Evolutionary conservation across 257 asterid species (phyloP), one percentile per base, ranked within the genome.

Genomic region (Rauvolfia tetraphylla): DNA sequence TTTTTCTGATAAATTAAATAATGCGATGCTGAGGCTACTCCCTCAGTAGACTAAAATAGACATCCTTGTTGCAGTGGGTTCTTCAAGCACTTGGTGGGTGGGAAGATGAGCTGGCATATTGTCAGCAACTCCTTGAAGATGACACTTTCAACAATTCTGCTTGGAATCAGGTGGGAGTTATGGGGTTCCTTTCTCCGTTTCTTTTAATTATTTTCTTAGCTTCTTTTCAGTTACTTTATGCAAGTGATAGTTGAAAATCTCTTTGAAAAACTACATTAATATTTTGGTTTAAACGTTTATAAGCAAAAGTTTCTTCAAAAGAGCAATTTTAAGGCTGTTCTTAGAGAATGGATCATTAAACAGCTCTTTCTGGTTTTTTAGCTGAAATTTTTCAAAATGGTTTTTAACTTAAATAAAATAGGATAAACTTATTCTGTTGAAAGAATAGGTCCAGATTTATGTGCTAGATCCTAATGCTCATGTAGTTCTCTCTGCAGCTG

Each of bases 81-180:
- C 99, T 95, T 84, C 96, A 89, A 80, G 83, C 90, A 78, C 91
- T 93, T 44, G 98, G 99, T 34, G 99, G 97, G 82, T 93, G 99
- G 99, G 95, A 93, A 85, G 92, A 89, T 71, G 98, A 95, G 81
- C 97, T 93, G 73, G 84, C 89, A 44, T 95, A 90, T 81, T 93
- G 99, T 75, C 88, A 87, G 44, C 82, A 86, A 79, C 96, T 95
- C 78, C 95, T 91, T 17, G 88, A 88, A 74, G 92, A 90, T 59
- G 99, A 95, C 75, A 79, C 91, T 78, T 95, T 82, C 81, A 95
- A 95, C 77, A 93, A 95, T 81, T 95, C 99, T 79, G 99, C 98
- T 61, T 95, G 99, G 99, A 95, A 93, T 92, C 98, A 95, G 96
- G 99, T 95, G 77, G n/a, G 25, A 12, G 38, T 74, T 76, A 31